These are phyloP conservation scores for Thermothelomyces thermophilus DNA, from an alignment of 2,329 filamentous ascomycete species.

Conservation along the genomic window DNA sequence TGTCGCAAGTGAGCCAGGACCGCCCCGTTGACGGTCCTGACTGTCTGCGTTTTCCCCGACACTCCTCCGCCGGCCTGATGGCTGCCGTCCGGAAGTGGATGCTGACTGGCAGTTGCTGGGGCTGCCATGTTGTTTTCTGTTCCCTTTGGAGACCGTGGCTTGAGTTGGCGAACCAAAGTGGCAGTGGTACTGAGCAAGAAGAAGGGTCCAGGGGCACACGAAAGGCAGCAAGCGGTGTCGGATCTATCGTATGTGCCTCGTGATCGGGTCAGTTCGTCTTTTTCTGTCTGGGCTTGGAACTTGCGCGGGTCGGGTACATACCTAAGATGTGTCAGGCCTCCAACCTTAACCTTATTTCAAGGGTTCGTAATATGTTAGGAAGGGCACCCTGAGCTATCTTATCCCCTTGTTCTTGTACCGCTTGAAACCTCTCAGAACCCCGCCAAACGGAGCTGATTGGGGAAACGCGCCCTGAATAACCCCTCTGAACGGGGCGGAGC, in stretches of 20 bases:
- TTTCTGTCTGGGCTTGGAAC: too few species aligned
- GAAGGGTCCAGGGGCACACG: too few species aligned
- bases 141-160: too few species aligned
- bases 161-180: background rate
- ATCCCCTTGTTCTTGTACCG: too few species aligned
- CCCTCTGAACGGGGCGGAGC: slow-evolving; percentile 2
- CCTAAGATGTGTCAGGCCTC: slow-evolving; percentile 2
- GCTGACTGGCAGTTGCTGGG: background rate
- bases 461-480: background rate
- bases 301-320: background rate
- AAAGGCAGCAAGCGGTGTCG: too few species aligned
- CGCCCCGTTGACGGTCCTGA: slow-evolving; percentile 37
- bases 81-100: slow-evolving; percentile 26
- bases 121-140: slow-evolving; percentile 9
- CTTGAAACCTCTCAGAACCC: background rate
- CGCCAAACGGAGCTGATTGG: slow-evolving; percentile 1
- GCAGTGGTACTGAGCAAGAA: too few species aligned
- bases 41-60: slow-evolving; percentile 35
- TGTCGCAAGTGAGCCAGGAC: slow-evolving; percentile 39
- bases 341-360: background rate
- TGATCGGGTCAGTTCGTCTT: too few species aligned
- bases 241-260: too few species aligned
- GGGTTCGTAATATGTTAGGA: too few species aligned
- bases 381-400: background rate
- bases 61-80: slow-evolving; percentile 44